These are phyloP conservation scores for Phlebopus sp. DNA, from an alignment of 1,284 basidiomycete genomes.

Conservation along the genomic window DNA sequence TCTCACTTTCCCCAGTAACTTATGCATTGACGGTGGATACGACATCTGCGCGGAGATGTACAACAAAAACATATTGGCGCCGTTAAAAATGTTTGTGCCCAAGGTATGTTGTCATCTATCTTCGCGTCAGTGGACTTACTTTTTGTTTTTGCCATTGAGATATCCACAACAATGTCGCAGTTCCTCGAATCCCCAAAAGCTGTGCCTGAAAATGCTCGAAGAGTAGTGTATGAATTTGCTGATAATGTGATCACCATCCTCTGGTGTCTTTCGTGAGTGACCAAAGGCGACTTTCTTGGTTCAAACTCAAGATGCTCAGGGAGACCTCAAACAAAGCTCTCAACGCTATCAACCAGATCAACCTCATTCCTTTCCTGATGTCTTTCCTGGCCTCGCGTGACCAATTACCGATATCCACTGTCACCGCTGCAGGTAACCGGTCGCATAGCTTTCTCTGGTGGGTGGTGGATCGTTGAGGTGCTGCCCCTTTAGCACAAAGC, in stretches of 20 bases:
- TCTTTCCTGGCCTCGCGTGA: slow-evolving; percentile 74
- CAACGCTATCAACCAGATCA: slow-evolving; percentile 78
- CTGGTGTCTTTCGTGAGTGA: slow-evolving; percentile 88
- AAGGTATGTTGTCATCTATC: slow-evolving; percentile 48
- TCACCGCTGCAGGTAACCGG: slow-evolving; percentile 71
- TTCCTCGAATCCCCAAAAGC: slow-evolving; percentile 59
- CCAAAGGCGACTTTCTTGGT: neutral
- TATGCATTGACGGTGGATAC: slow-evolving; percentile 91
- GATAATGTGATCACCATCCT: slow-evolving; percentile 89
- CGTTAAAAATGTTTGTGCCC: slow-evolving; percentile 68
- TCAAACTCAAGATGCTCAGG: slow-evolving; percentile 43
- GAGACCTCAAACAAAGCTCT: slow-evolving; percentile 92
- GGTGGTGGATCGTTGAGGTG: slow-evolving; percentile 6
- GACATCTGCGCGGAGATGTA: slow-evolving; percentile 96
- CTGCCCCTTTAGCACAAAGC: slow-evolving; percentile 70
- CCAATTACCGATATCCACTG: slow-evolving; percentile 64
- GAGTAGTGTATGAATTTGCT: slow-evolving; percentile 80
- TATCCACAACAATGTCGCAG: slow-evolving; percentile 70
- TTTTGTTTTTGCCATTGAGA: slow-evolving; percentile 41
- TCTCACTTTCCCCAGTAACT: slow-evolving; percentile 55
- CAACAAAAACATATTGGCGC: slow-evolving; percentile 87
- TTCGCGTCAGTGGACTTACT: slow-evolving; percentile 4
- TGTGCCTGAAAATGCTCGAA: slow-evolving; percentile 65
- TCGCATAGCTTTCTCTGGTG: neutral
- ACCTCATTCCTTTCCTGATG: slow-evolving; percentile 77